phyloP scores from a whole-genome alignment of 2,329 filamentous ascomycete species.

The Colletotrichum sp. region DNA sequence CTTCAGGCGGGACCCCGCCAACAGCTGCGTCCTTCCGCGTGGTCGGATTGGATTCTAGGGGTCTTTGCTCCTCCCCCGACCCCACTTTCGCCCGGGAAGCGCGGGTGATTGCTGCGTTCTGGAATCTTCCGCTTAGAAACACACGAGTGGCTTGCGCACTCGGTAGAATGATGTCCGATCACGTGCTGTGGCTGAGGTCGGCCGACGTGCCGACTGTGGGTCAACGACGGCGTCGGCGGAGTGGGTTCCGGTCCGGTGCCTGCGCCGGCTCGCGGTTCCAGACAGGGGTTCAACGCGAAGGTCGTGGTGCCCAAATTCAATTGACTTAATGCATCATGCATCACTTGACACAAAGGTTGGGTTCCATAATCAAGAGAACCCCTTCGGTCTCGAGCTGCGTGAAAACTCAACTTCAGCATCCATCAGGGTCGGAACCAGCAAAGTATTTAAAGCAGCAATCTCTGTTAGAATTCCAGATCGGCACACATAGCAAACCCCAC shows the following conservation, averaged over 20 bases:
- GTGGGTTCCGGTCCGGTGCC: background rate
- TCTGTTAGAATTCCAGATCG: background rate
- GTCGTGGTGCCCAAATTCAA: background rate
- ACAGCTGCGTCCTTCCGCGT: background rate
- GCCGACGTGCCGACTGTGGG: background rate
- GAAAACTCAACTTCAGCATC: background rate
- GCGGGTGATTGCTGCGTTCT: constrained; percentile 9
- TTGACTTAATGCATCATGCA: too few relatives aligned
- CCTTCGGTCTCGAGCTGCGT: background rate
- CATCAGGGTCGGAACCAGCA: background rate
- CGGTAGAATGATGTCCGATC: background rate
- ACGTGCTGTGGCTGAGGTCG: constrained; percentile 5
- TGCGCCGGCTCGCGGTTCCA: background rate
- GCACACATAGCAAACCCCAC: background rate
- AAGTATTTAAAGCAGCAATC: background rate
- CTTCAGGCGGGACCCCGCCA: background rate
- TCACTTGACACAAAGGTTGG: background rate
- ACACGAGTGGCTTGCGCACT: background rate
- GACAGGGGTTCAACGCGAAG: background rate
- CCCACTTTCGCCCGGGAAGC: constrained; percentile 8
- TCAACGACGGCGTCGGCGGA: background rate
- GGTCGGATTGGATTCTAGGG: constrained; percentile 7
- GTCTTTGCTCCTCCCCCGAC: background rate
- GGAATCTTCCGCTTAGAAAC: constrained; percentile 23
- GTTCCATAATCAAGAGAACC: background rate